phyloP scores from a whole-genome alignment of 176 grass and related monocot species.

The Musa itinerans region DNA sequence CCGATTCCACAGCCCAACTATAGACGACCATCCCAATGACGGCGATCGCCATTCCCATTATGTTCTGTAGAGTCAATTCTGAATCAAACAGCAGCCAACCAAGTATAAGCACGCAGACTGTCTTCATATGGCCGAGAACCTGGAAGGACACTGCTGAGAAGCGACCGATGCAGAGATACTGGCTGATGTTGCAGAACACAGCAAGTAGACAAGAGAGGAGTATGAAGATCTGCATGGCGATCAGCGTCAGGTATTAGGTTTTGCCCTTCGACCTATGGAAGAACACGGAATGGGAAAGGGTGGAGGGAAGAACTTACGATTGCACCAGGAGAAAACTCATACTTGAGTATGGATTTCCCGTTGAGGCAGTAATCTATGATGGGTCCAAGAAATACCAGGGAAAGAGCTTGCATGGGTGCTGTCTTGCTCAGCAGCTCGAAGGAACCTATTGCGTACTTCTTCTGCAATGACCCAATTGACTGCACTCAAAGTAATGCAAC shows the following conservation, averaged over 20 bases:
- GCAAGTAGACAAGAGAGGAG: slow-evolving; percentile 32
- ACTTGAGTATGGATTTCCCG: slow-evolving; percentile 30
- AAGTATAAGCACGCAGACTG: not conserved
- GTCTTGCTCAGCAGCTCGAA: slow-evolving; percentile 46
- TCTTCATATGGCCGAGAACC: not conserved
- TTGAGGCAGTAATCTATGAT: slow-evolving; percentile 34
- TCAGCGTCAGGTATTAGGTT: too few relatives aligned
- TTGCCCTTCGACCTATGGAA: too few relatives aligned
- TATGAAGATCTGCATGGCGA: slow-evolving; percentile 31
- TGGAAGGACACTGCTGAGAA: not conserved
- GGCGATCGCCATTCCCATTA: not conserved
- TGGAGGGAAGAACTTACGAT: slow-evolving; percentile 26
- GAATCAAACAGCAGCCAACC: not conserved
- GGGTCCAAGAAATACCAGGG: slow-evolving; percentile 33
- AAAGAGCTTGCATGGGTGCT: slow-evolving; percentile 40
- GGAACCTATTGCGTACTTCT: slow-evolving; percentile 51
- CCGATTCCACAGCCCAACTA: slow-evolving; percentile 34
- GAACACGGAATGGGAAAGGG: too few relatives aligned
- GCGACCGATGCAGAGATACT: not conserved
- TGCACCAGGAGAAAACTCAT: slow-evolving; percentile 28
- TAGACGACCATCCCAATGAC: slow-evolving; percentile 11
- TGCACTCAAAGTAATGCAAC: not conserved
- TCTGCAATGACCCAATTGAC: slow-evolving; percentile 45
- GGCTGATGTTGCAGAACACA: slow-evolving; percentile 37
- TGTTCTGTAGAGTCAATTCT: not conserved